Conservation (phyloP, 1,139 yeast genomes). For the Neolecta irregularis region DNA sequence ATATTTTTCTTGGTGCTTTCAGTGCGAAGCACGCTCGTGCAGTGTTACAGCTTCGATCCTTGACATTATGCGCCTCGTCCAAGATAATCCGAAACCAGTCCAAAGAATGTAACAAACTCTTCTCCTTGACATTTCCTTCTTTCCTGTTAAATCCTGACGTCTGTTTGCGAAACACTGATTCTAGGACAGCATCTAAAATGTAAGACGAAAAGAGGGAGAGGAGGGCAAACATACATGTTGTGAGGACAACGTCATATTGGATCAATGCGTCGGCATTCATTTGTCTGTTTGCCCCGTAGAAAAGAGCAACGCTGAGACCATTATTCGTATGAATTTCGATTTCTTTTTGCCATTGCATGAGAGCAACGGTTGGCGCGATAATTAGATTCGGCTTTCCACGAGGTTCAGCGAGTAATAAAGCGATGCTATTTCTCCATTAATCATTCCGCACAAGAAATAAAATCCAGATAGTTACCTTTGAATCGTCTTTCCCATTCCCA, state of each 20-base stretch:
- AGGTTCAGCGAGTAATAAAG: slow-evolving; percentile 57
- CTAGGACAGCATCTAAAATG: slow-evolving; percentile 79
- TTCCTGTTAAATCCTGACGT: slow-evolving; percentile 68
- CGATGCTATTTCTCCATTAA: too few relatives aligned
- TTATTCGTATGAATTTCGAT: slow-evolving; percentile 72
- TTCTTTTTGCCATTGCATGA: slow-evolving; percentile 95
- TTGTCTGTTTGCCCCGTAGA: slow-evolving; percentile 56
- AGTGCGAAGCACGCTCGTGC: slow-evolving; percentile 77
- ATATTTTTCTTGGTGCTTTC: slow-evolving; percentile 62
- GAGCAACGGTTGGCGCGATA: slow-evolving; percentile 92
- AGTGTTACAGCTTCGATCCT: slow-evolving; percentile 84
- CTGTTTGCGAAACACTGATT: slow-evolving; percentile 73
- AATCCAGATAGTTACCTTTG: slow-evolving; percentile 67
- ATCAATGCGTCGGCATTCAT: slow-evolving; percentile 36
- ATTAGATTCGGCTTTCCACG: slow-evolving; percentile 56
- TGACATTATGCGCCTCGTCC: slow-evolving; percentile 95
- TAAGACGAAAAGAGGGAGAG: slow-evolving; percentile 24
- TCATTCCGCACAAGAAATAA: slow-evolving; percentile 32
- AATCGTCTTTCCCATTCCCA: slow-evolving; percentile 99
- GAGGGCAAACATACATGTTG: slow-evolving; percentile 32
- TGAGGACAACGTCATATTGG: slow-evolving; percentile 64
- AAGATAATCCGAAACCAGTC: slow-evolving; percentile 74
- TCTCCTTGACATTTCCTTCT: slow-evolving; percentile 52
- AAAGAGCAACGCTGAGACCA: slow-evolving; percentile 48
- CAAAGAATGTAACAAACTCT: slow-evolving; percentile 58